These are phyloP conservation scores for Cladophialophora bantiana DNA, from an alignment of 2,329 filamentous ascomycete species.

Conservation along the genomic window DNA sequence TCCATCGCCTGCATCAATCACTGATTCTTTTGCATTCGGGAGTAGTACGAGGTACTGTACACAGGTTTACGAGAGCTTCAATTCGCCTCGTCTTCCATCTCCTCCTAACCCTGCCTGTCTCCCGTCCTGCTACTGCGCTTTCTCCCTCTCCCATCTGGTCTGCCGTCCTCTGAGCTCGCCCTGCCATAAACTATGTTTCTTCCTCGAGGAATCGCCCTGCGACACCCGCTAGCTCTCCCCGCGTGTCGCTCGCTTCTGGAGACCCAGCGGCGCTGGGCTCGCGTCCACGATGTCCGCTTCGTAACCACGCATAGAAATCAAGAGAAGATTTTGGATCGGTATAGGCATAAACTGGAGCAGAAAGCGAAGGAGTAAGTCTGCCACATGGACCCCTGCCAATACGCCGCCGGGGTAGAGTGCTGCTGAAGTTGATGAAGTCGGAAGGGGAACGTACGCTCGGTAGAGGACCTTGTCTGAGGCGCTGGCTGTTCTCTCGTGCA, in stretches of 20 bases:
- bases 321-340: conserved; percentile 78
- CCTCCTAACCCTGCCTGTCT: background rate
- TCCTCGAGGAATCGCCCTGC: conserved; percentile 13
- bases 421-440: background rate
- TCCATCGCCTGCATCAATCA: background rate
- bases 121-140: background rate
- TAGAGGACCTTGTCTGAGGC: background rate
- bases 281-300: conserved; percentile 90
- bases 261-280: conserved; percentile 81
- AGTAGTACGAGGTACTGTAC: background rate
- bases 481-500: conserved; percentile 42
- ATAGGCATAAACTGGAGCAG: conserved; percentile 80
- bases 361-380: conserved; percentile 73
- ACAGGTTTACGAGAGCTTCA: background rate
- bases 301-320: conserved; percentile 77
- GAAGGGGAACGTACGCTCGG: background rate
- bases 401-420: too few relatives aligned
- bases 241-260: conserved; percentile 10
- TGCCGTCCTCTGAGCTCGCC: background rate
- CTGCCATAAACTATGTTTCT: conserved; percentile 18
- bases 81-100: background rate
- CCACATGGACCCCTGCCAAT: background rate
- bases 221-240: conserved; percentile 14
- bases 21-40: background rate
- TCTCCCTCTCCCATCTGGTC: background rate